Base-by-base conservation (phyloP, 2,329 filamentous ascomycete genomes). In the Pseudovirgaria hyperparasitica region DNA sequence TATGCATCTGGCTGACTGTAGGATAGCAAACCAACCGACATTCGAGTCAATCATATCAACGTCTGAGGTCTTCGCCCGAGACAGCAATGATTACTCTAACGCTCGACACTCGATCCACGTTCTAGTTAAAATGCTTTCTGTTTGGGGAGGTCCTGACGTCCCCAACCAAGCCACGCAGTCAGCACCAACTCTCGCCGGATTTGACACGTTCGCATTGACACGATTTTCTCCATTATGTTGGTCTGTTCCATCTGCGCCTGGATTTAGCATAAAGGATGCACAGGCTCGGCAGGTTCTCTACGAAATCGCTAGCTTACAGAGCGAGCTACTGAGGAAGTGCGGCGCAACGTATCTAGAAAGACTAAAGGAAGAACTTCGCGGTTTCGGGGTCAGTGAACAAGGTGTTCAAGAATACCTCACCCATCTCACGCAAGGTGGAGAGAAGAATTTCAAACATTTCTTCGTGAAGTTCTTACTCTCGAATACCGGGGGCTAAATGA, bases 161-260 rank as follows among this genome's bases (percentile, higher is more conserved):
- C 39, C 54, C 10, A 43, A 43, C 12, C 43, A 32, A 13, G 26
- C 27, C 14, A 27, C 46, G 8, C 48, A 46, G 27, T 27, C 35
- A 15, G 40, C 39, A 6, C 45, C 55, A 20, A 52, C 51, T 7
- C 53, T 98, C 16, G 82, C 86, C 2, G 87, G 90, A 5, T 98
- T 98, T 48, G 85, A 93, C 41, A 70, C 72, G 30, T 96, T 93
- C 56, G 79, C 93, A 55, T 80, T 96, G 32, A 73, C 81, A 22
- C 72, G 80, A 13, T 93, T 98, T 59, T 87, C 92, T 32, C 71
- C 81, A 0, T 67, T 92, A 6, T 86, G 81, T 51, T 98, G 90
- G 90, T 79, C 82, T 21, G 75, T 96, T 5, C 72, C 92, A 19
- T 73, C 72, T 20, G 79, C 86, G 23, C 65, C 78, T 5, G 68